A percentile compares a stretch with the other conserved stretches of the same genome.
phyloP scores from a whole-genome alignment of 2,329 filamentous ascomycete species.

The Aureobasidium zeae region DNA sequence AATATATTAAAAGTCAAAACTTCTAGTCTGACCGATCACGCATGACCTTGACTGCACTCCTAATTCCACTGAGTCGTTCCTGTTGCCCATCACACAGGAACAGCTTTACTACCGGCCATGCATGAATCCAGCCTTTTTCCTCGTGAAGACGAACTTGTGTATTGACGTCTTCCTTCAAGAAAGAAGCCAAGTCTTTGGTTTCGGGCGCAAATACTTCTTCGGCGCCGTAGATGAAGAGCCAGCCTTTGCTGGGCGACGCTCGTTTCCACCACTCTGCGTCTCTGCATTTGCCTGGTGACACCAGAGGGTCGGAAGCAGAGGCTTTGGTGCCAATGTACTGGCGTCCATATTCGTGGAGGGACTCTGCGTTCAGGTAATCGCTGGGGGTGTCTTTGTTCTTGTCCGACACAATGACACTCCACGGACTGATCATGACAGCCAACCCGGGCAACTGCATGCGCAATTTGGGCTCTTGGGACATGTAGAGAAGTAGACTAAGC shows the following conservation, averaged over 20 bases:
- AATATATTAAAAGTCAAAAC: background rate
- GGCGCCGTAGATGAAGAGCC: conserved; percentile 61
- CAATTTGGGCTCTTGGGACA: conserved; percentile 43
- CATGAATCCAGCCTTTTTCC: conserved; percentile 62
- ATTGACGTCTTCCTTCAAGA: conserved; percentile 44
- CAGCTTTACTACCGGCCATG: conserved; percentile 65
- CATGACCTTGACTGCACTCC: conserved; percentile 34
- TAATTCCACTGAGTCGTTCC: conserved; percentile 40
- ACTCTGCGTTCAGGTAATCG: conserved; percentile 63
- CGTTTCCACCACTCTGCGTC: conserved; percentile 57
- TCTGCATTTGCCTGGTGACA: conserved; percentile 63
- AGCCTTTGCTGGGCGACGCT: conserved; percentile 57
- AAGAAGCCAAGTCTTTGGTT: conserved; percentile 50
- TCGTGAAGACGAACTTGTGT: conserved; percentile 49
- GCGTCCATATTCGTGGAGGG: conserved; percentile 58
- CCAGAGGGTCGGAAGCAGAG: conserved; percentile 44
- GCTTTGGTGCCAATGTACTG: conserved; percentile 54
- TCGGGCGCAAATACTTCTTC: conserved; percentile 72
- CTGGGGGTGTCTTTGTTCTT: conserved; percentile 59
- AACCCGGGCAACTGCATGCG: conserved; percentile 46
- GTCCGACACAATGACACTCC: conserved; percentile 62
- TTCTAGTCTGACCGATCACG: conserved; percentile 21
- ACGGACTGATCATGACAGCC: conserved; percentile 69
- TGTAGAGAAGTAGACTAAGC: conserved; percentile 60
- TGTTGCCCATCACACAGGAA: conserved; percentile 44